Percentiles rank a stretch among this genome's conserved stretches.
phyloP scores from a whole-genome alignment of 1,284 basidiomycete genomes.

The Xerocomus minutiporus region DNA sequence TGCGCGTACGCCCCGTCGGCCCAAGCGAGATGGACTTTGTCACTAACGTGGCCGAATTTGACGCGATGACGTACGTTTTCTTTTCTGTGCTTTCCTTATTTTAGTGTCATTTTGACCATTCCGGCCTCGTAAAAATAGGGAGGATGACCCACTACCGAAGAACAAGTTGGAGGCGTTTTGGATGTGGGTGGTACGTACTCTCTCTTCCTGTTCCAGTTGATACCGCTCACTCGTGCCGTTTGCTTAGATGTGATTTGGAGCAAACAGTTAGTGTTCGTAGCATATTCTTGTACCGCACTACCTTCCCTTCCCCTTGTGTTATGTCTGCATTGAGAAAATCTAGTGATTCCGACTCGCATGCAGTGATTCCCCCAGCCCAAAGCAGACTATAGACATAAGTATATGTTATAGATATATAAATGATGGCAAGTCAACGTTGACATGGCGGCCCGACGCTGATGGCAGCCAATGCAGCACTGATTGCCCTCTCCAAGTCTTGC shows the following conservation, averaged over 20 bases:
- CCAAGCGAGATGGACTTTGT: conserved; percentile 57
- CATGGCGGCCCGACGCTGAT: conserved; percentile 1
- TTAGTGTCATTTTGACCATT: background rate
- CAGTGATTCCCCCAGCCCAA: background rate
- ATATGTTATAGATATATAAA: background rate
- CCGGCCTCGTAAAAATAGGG: conserved; percentile 6
- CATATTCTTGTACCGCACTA: background rate
- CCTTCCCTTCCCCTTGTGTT: background rate
- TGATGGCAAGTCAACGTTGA: background rate
- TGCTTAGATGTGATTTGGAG: background rate
- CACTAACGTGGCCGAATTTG: conserved; percentile 47
- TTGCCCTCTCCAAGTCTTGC: conserved; percentile 22
- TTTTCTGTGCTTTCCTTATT: background rate
- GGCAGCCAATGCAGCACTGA: conserved; percentile 20
- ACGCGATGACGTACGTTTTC: conserved; percentile 39
- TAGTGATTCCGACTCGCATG: background rate
- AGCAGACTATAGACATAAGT: background rate
- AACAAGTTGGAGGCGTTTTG: conserved; percentile 26
- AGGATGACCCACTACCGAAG: conserved; percentile 28
- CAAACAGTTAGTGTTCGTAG: background rate
- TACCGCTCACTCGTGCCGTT: background rate
- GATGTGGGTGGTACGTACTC: conserved; percentile 24
- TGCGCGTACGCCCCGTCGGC: conserved; percentile 35
- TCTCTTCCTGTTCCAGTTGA: background rate
- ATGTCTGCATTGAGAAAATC: too few species aligned